Percentiles rank a stretch among this genome's conserved stretches.
Conservation (phyloP, 2,329 filamentous ascomycete genomes). For the Xylaria sp. region DNA sequence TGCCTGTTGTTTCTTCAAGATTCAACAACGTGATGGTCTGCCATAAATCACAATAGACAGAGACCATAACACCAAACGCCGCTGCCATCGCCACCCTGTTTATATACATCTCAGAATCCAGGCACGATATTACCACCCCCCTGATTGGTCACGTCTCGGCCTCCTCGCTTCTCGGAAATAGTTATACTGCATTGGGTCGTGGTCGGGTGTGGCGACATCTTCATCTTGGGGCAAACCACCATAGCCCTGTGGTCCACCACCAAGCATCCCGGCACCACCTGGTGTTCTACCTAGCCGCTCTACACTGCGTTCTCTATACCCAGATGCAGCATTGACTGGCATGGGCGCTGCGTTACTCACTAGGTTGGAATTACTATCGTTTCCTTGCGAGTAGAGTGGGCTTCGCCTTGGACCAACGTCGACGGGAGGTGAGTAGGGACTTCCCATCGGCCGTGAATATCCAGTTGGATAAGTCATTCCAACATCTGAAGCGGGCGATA, state of each 20-base stretch:
- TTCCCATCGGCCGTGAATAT: constrained; percentile 43
- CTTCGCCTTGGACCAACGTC: constrained; percentile 54
- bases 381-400: constrained; percentile 61
- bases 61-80: constrained; percentile 37
- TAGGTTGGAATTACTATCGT: constrained; percentile 64
- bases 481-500: constrained; percentile 42
- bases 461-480: constrained; percentile 45
- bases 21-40: constrained; percentile 25
- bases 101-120: constrained; percentile 29
- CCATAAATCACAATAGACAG: constrained; percentile 24
- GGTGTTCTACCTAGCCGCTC: constrained; percentile 46
- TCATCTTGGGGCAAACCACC: constrained; percentile 68
- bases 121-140: constrained; percentile 32
- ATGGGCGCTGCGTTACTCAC: constrained; percentile 64
- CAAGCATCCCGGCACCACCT: constrained; percentile 59
- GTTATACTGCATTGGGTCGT: constrained; percentile 64
- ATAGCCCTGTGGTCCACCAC: constrained; percentile 68
- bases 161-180: constrained; percentile 60
- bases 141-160: constrained; percentile 33
- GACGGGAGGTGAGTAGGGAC: constrained; percentile 43
- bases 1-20: constrained; percentile 16
- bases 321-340: constrained; percentile 54
- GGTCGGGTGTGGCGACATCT: constrained; percentile 48
- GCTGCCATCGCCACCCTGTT: background rate
- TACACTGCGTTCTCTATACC: constrained; percentile 49